Evolutionary conservation across 1,284 basidiomycete genomes (phyloP), one percentile per base, ranked within the genome.

Genomic region (Ustilago crameri): DNA sequence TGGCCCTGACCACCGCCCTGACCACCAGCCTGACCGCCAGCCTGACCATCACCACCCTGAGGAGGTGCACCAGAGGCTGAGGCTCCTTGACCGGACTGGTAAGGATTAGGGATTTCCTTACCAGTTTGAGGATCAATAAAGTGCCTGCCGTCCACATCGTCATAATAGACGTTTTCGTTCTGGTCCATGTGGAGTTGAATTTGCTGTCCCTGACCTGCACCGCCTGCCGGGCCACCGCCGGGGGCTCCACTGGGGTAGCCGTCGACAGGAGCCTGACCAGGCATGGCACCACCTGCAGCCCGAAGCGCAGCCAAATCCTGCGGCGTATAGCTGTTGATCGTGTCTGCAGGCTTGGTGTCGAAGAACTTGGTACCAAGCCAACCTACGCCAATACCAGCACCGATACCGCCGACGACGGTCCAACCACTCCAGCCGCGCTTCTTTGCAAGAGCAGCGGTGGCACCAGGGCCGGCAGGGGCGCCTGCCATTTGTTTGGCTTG

Each of bases 331-430:
- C 30, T 46, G 14, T 57, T 60, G 17, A 38, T 48, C 12, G 58
- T 38, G 27, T 58, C 54, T 27, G 68, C 47, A n/a, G 68, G 68
- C 38, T 64, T 65, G 45, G 62, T 65, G 44, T 52, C 53, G 18
- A 71, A 47, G 17, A 62, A 10, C 27, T 60, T 71, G 26, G 68
- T 65, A 7, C 42, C 10, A 12, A 45, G 37, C 14, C 26, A 53
- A 22, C 60, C 66, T 8, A 10, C 24, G 8, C 1, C 34, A 22
- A 20, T 9, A 62, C 57, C 68, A 23, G 34, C 68, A 14, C 5
- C 30, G 0, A 44, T 8, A n/a, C 5, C 24, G 9, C 38, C 3
- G 8, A 40, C 30, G 12, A 71, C 12, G 12, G 26, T 18, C 9
- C 26, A 20, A 12, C 40, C 53, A 7, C 53, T 46, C 3, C 23